These are phyloP conservation scores for Aureobasidium sp. DNA, from an alignment of 2,329 filamentous ascomycete species.

Conservation along the genomic window DNA sequence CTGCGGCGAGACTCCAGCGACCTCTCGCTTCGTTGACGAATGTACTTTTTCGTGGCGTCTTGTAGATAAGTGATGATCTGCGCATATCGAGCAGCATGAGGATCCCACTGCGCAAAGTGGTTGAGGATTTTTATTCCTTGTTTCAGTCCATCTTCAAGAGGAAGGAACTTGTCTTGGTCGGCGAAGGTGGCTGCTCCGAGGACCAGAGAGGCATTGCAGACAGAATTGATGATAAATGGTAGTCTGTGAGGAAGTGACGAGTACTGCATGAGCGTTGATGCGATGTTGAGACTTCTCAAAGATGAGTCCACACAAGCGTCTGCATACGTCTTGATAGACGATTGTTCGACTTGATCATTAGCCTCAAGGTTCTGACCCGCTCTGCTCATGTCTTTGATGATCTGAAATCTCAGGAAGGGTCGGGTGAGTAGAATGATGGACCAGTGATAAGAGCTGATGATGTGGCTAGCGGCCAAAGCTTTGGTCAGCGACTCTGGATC, in stretches of 20 bases:
- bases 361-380: slow-evolving; percentile 18
- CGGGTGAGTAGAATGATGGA: slow-evolving; percentile 47
- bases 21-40: slow-evolving; percentile 1
- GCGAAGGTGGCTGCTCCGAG: slow-evolving; percentile 24
- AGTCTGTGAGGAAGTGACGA: slow-evolving; percentile 8
- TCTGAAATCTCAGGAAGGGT: slow-evolving; percentile 46
- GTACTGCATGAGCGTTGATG: slow-evolving; percentile 2
- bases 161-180: slow-evolving; percentile 19
- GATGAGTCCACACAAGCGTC: slow-evolving; percentile 16
- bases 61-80: slow-evolving; percentile 21
- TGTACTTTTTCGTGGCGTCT: slow-evolving; percentile 3
- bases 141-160: slow-evolving; percentile 21
- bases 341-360: slow-evolving; percentile 16
- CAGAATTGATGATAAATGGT: slow-evolving; percentile 10
- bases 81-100: slow-evolving; percentile 26
- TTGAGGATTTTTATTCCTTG: slow-evolving; percentile 21
- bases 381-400: slow-evolving; percentile 19
- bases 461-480: slow-evolving; percentile 42
- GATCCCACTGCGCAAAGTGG: slow-evolving; percentile 24
- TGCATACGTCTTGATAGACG: slow-evolving; percentile 14
- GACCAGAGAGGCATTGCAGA: slow-evolving; percentile 22
- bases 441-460: slow-evolving; percentile 47
- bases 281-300: slow-evolving; percentile 1
- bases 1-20: slow-evolving; percentile 3
- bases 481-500: slow-evolving; percentile 21